A percentile compares a stretch with the other conserved stretches of the same genome.
These are phyloP conservation scores for Didymella sp. DNA, from an alignment of 2,329 filamentous ascomycete species.

Conservation along the genomic window DNA sequence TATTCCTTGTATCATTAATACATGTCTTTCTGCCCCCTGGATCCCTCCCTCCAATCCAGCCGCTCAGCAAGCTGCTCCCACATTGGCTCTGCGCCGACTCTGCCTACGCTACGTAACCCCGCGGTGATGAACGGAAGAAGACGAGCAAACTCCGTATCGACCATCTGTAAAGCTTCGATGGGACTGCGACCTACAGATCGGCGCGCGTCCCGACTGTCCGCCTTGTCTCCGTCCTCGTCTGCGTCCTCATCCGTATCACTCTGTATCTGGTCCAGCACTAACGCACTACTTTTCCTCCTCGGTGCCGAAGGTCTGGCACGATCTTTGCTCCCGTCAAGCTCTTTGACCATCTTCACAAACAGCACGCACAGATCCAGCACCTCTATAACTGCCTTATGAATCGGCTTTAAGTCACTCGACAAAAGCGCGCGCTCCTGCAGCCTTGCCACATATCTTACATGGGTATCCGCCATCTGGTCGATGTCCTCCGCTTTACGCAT, in stretches of 20 bases:
- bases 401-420: slow-evolving; percentile 70
- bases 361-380: slow-evolving; percentile 76
- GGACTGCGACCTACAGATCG: neutral
- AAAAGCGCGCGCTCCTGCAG: slow-evolving; percentile 74
- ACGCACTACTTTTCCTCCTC: slow-evolving; percentile 31
- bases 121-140: slow-evolving; percentile 73
- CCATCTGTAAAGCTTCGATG: slow-evolving; percentile 58
- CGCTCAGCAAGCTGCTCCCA: slow-evolving; percentile 86
- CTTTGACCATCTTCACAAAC: slow-evolving; percentile 66
- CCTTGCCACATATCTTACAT: slow-evolving; percentile 67
- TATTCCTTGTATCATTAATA: neutral
- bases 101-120: slow-evolving; percentile 75
- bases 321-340: neutral
- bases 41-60: slow-evolving; percentile 69
- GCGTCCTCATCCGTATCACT: slow-evolving; percentile 40
- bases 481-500: slow-evolving; percentile 73
- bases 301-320: neutral
- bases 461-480: slow-evolving; percentile 78
- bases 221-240: slow-evolving; percentile 10
- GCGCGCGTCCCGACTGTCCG: neutral
- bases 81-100: slow-evolving; percentile 72
- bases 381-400: slow-evolving; percentile 75
- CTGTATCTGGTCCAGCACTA: slow-evolving; percentile 30
- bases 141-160: slow-evolving; percentile 69
- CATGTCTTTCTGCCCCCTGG: slow-evolving; percentile 13